These are phyloP conservation scores for Naganishia vishniacii DNA, from an alignment of 768 basidiomycete species.

Conservation along the genomic window DNA sequence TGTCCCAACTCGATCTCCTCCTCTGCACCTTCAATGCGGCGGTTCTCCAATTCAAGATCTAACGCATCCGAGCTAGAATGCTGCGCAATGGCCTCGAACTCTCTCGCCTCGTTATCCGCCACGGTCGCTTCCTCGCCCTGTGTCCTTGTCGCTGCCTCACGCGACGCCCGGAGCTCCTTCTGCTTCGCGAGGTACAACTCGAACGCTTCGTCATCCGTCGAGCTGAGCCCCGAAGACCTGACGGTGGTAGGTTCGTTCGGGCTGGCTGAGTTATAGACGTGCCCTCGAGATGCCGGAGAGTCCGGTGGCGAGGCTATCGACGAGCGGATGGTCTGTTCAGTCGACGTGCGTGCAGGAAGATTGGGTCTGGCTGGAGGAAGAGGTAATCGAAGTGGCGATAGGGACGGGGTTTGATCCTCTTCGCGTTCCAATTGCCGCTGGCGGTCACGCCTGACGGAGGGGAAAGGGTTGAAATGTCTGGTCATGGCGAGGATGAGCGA, in stretches of 20 bases:
- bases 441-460: constrained; percentile 16
- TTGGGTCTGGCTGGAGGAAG: background rate
- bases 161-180: constrained; percentile 9
- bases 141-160: background rate
- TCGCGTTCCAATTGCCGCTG: constrained; percentile 10
- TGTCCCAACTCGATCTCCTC: constrained; percentile 73
- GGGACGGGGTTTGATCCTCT: background rate
- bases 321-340: constrained; percentile 13
- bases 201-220: constrained; percentile 19
- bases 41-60: background rate
- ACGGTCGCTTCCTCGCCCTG: background rate
- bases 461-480: constrained; percentile 9
- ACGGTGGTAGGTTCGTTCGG: background rate
- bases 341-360: background rate
- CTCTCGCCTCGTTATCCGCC: background rate
- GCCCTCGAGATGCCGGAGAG: background rate
- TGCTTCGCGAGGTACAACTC: constrained; percentile 7
- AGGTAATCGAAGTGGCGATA: background rate
- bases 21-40: constrained; percentile 51
- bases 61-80: background rate
- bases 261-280: background rate
- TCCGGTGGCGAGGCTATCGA: background rate
- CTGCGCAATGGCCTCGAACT: background rate
- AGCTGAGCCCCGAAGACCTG: background rate
- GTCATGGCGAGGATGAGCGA: no score